A percentile compares a stretch with the other conserved stretches of the same genome.
Conservation (phyloP, 371 early-diverging fungal species). For the Coemansia sp. region DNA sequence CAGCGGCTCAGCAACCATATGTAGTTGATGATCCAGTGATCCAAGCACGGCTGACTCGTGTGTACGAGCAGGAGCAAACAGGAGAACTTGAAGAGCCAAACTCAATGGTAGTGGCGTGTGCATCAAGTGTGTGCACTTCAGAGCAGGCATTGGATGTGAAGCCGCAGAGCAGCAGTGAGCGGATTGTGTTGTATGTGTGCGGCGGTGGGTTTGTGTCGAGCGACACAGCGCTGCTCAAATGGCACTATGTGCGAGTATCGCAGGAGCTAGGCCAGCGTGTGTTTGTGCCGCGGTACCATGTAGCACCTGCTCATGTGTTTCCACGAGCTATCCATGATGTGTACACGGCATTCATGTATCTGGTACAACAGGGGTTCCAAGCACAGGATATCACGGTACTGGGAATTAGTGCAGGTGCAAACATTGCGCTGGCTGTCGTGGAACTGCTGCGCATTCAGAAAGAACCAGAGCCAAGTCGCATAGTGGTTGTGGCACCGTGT, state of each 20-base stretch:
- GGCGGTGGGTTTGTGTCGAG: constrained; percentile 69
- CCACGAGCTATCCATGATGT: constrained; percentile 79
- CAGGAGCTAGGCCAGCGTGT: constrained; percentile 24
- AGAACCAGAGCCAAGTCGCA: not conserved
- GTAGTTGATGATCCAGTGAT: not conserved
- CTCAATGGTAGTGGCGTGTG: constrained; percentile 14
- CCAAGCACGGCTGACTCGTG: not conserved
- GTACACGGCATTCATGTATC: constrained; percentile 66
- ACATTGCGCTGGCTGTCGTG: constrained; percentile 32
- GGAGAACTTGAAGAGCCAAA: constrained; percentile 4
- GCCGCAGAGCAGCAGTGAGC: constrained; percentile 22
- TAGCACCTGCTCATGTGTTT: constrained; percentile 78
- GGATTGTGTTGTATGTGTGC: constrained; percentile 59
- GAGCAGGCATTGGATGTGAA: constrained; percentile 2
- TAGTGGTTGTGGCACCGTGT: constrained; percentile 25
- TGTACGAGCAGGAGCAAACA: constrained; percentile 8
- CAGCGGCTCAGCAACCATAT: constrained; percentile 12
- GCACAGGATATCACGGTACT: constrained; percentile 66
- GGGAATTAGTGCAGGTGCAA: constrained; percentile 79
- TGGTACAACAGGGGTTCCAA: constrained; percentile 61
- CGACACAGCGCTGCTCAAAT: constrained; percentile 44
- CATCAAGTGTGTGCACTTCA: not conserved
- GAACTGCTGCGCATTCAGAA: no score
- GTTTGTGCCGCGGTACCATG: constrained; percentile 66
- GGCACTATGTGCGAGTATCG: constrained; percentile 48